Evolutionary conservation across 257 asterid species (phyloP).

Genomic region (Solanum paucissectum): DNA sequence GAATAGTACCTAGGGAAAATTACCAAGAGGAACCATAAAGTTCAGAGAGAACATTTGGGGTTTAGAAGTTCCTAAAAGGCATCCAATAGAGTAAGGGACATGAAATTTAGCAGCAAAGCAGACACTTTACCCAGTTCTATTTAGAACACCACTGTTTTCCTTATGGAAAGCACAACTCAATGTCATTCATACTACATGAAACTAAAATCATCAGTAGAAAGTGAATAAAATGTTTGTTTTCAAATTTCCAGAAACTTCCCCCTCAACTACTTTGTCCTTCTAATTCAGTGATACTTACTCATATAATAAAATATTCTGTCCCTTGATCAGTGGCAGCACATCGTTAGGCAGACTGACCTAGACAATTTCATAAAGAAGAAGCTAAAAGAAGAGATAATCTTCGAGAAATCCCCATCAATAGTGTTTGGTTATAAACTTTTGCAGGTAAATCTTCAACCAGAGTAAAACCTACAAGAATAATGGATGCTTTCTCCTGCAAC

Average conservation of each 20-base stretch:
- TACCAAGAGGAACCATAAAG: background rate
- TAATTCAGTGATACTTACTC: background rate
- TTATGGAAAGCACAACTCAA: background rate
- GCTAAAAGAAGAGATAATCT: background rate
- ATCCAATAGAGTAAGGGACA: background rate
- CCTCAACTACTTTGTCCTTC: background rate
- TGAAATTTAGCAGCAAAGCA: background rate
- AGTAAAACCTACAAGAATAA: constrained; percentile 43
- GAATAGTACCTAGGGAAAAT: background rate
- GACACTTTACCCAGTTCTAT: background rate
- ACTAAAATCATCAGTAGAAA: background rate
- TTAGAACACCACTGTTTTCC: background rate
- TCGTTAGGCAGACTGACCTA: background rate
- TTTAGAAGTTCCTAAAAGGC: background rate
- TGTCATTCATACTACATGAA: background rate
- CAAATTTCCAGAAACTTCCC: background rate
- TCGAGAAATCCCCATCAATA: background rate
- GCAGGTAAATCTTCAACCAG: background rate
- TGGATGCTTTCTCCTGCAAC: constrained; percentile 33
- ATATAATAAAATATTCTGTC: background rate
- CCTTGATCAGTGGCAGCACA: background rate
- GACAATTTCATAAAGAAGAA: background rate
- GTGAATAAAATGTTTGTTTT: background rate
- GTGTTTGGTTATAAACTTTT: background rate
- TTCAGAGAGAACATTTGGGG: background rate